phyloP scores from a whole-genome alignment of 2,329 filamentous ascomycete genomes.

The Nakataea oryzae region DNA sequence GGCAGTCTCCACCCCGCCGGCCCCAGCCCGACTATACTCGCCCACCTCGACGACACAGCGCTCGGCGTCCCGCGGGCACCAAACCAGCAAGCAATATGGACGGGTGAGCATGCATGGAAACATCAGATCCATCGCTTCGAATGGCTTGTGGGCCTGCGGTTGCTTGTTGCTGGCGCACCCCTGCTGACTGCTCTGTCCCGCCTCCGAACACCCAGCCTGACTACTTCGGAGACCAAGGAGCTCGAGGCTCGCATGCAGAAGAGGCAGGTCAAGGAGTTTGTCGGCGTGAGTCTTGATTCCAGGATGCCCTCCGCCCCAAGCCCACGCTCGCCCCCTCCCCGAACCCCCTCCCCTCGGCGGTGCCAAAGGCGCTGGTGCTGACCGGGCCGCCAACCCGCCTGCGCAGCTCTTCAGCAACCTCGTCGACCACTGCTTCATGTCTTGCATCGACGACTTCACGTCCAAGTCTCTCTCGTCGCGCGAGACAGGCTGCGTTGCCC shows the following conservation, averaged over 20 bases:
- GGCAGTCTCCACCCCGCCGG: too few relatives aligned
- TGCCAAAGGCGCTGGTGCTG: not conserved
- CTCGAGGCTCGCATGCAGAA: slow-evolving; percentile 91
- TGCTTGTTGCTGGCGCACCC: too few relatives aligned
- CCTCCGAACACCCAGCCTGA: not conserved
- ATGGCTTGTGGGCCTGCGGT: too few relatives aligned
- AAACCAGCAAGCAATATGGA: slow-evolving; percentile 1
- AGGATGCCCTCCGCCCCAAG: not conserved
- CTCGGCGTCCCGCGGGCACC: too few relatives aligned
- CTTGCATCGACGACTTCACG: slow-evolving; percentile 97
- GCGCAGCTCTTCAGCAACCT: slow-evolving; percentile 52
- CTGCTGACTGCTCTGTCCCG: not conserved
- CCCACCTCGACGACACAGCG: too few relatives aligned
- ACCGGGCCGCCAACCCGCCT: not conserved
- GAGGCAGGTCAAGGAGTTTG: slow-evolving; percentile 98
- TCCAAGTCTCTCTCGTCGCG: slow-evolving; percentile 84
- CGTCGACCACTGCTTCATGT: slow-evolving; percentile 85
- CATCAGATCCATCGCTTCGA: not conserved
- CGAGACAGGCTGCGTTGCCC: slow-evolving; percentile 85
- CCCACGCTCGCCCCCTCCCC: not conserved
- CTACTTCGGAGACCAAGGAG: slow-evolving; percentile 41
- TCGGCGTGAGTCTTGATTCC: slow-evolving; percentile 60
- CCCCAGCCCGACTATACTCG: too few relatives aligned
- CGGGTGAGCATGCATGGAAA: not conserved
- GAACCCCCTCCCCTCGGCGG: not conserved